Evolutionary conservation across 768 basidiomycete species (phyloP), one percentile per base, ranked within the genome.

Genomic region (Gelatoporia subvermispora): DNA sequence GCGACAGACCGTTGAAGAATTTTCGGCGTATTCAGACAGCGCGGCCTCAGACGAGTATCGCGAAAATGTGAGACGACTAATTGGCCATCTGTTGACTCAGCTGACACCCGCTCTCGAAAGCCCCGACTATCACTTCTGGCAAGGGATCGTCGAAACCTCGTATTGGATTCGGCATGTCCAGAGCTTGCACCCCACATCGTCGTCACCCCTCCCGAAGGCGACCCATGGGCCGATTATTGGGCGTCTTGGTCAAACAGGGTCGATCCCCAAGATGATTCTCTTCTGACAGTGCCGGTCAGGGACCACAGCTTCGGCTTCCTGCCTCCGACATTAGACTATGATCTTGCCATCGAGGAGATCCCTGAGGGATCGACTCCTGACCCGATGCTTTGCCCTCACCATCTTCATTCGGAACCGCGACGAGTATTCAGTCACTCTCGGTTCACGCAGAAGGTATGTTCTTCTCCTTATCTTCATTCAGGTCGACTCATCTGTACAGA

Each of bases 181-280:
- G 51, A 69, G 7, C 35, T 64, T 5, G 60, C 68, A 1, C 79
- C 79, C 0, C 76, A 78, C 59, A 76, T 82, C 46, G 76, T 78
- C 43, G 71, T 81, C 39, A 75, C 77, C n/a, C 70, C 72, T 35
- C 69, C 72, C 43, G 62, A 68, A 10, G 31, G 22, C 3, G 48
- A 73, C 38, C 56, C 52, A 2, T 61, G 63, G 54, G 64, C 71
- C 28, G 72, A 71, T n/a, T 51, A 20, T 20, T 49, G 44, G 48
- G 47, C 41, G 9, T 44, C 17, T 49, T 46, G 37, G 17, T 8
- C 18, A 16, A 54, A 54, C 35, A 42, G 45, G 17, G 18, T 36
- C 5, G 42, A 37, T n/a, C 35, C 40, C 18, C 53, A 54, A 24
- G 18, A 41, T 17, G 24, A 34, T 15, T 3, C 38, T 15, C 38